Evolutionary conservation across 495 filamentous ascomycete genomes (phyloP).

Genomic region (Talaromyces thailandensis): DNA sequence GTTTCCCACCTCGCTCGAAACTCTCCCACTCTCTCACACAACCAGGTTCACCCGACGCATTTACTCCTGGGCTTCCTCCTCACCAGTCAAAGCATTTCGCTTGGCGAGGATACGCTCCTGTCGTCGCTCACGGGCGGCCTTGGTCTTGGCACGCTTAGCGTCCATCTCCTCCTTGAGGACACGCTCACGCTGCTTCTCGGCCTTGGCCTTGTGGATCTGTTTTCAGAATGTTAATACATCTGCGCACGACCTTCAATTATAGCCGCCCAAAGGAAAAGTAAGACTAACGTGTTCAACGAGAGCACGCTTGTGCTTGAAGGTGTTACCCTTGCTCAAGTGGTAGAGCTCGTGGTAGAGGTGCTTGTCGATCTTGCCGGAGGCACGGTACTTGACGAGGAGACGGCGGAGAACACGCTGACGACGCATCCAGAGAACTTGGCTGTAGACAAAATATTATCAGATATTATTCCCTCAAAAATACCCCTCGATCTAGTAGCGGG

Average conservation of each 20-base stretch:
- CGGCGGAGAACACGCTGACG: constrained; percentile 97
- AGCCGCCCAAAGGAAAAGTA: neutral
- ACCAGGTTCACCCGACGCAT: neutral
- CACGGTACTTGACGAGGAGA: constrained; percentile 98
- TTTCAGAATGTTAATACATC: constrained; percentile 18
- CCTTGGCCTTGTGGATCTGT: constrained; percentile 99
- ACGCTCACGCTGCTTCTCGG: constrained; percentile 92
- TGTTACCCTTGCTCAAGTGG: constrained; percentile 99
- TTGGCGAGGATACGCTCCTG: constrained; percentile 80
- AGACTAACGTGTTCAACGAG: constrained; percentile 98
- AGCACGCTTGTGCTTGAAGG: constrained; percentile 99
- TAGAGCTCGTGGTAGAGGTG: constrained; percentile 99
- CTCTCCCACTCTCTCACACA: neutral
- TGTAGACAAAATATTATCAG: constrained; percentile 29
- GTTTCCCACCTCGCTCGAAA: neutral
- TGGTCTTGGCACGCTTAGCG: constrained; percentile 98
- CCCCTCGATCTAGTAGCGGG: neutral
- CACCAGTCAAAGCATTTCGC: constrained; percentile 72
- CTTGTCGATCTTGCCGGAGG: constrained; percentile 99
- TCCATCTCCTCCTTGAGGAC: constrained; percentile 98
- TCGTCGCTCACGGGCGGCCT: constrained; percentile 97
- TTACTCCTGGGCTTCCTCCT: constrained; percentile 45
- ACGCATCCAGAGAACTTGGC: constrained; percentile 98
- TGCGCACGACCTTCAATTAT: constrained; percentile 10
- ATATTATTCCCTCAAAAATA: constrained; percentile 1